These are phyloP conservation scores for Malus fusca DNA, from an alignment of 306 rosid species.

Conservation along the genomic window DNA sequence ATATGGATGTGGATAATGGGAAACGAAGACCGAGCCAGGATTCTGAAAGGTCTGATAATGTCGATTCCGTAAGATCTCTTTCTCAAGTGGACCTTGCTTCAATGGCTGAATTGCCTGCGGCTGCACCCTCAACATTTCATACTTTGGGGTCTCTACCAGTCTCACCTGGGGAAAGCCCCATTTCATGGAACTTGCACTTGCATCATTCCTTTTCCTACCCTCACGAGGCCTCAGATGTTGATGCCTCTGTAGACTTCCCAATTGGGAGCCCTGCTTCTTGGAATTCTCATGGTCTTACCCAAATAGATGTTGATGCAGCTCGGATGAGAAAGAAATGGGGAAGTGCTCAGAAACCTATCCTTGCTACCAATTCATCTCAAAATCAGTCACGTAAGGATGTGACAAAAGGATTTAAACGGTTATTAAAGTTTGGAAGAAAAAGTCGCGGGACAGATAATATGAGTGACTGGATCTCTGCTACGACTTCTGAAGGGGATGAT, in stretches of 20 bases:
- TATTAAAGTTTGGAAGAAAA: slow-evolving; percentile 89
- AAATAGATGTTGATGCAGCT: slow-evolving; percentile 76
- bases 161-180: slow-evolving; percentile 89
- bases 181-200: slow-evolving; percentile 73
- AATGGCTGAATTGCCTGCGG: slow-evolving; percentile 52
- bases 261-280: slow-evolving; percentile 93
- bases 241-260: slow-evolving; percentile 84
- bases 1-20: slow-evolving; percentile 48
- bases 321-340: slow-evolving; percentile 99
- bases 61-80: slow-evolving; percentile 57
- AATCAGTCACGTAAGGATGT: slow-evolving; percentile 89
- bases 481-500: slow-evolving; percentile 99
- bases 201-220: slow-evolving; percentile 73
- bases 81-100: slow-evolving; percentile 65
- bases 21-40: slow-evolving; percentile 57
- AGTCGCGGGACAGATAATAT: slow-evolving; percentile 80
- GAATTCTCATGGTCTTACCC: slow-evolving; percentile 78
- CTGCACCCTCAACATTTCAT: slow-evolving; percentile 49
- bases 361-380: slow-evolving; percentile 67
- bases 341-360: slow-evolving; percentile 81
- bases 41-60: slow-evolving; percentile 62
- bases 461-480: slow-evolving; percentile 91
- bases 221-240: slow-evolving; percentile 82
- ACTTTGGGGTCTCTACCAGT: slow-evolving; percentile 60
- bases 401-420: slow-evolving; percentile 85